These are phyloP conservation scores for Septoria linicola DNA, from an alignment of 2,329 filamentous ascomycete genomes.

Conservation along the genomic window DNA sequence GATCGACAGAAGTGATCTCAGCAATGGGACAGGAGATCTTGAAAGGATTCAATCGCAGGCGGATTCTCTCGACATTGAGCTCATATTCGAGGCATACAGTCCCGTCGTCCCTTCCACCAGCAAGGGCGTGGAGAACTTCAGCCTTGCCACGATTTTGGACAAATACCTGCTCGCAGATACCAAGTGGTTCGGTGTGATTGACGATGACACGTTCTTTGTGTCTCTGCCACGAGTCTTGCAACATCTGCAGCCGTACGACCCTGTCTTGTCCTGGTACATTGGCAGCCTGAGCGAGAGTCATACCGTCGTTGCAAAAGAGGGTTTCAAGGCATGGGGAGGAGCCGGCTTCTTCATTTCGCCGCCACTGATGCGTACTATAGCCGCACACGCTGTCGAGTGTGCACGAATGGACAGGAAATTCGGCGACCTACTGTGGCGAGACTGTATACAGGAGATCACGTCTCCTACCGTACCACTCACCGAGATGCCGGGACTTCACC, in stretches of 20 bases:
- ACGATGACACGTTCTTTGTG: constrained; percentile 36
- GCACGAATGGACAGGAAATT: constrained; percentile 26
- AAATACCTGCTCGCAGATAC: constrained; percentile 23
- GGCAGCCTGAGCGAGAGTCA: constrained; percentile 32
- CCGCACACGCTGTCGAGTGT: constrained; percentile 27
- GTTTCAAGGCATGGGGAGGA: constrained; percentile 35
- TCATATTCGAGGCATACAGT: constrained; percentile 28
- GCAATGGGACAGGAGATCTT: constrained; percentile 18
- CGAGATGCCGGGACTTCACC: constrained; percentile 30
- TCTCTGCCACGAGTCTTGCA: constrained; percentile 28
- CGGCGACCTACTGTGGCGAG: constrained; percentile 32
- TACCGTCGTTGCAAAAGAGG: constrained; percentile 29
- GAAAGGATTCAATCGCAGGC: constrained; percentile 16
- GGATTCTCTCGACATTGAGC: constrained; percentile 21
- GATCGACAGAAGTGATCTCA: constrained; percentile 26
- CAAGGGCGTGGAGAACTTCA: constrained; percentile 32
- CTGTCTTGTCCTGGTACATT: constrained; percentile 28
- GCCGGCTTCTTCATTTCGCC: constrained; percentile 33
- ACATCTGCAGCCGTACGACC: constrained; percentile 26
- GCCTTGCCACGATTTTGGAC: constrained; percentile 26
- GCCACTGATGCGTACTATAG: constrained; percentile 30
- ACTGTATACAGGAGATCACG: constrained; percentile 31
- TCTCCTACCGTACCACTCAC: constrained; percentile 31
- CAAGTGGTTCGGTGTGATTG: constrained; percentile 32
- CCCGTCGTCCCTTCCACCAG: constrained; percentile 21